Conservation (phyloP, 2,329 filamentous ascomycete genomes). For the Microsporum audouinii region DNA sequence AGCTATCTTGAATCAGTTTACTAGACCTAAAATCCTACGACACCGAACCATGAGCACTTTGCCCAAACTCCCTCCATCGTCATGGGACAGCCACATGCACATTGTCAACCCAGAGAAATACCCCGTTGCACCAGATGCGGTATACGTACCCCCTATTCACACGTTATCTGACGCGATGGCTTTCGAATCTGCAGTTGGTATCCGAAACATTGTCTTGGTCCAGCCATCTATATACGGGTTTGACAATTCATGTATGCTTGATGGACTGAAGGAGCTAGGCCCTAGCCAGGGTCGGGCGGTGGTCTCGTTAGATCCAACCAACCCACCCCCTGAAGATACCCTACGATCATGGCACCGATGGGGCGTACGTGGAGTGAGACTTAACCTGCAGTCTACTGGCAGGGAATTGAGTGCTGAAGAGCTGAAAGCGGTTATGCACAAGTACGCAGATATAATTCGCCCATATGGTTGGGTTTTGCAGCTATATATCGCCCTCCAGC, state of each 20-base stretch:
- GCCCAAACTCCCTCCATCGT: slow-evolving; percentile 21
- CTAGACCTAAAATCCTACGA: background rate
- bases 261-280: slow-evolving; percentile 42
- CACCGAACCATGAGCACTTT: background rate
- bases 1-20: background rate
- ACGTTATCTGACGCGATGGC: slow-evolving; percentile 41
- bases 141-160: slow-evolving; percentile 42
- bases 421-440: slow-evolving; percentile 33
- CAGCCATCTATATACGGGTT: slow-evolving; percentile 52
- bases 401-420: slow-evolving; percentile 31
- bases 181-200: slow-evolving; percentile 40
- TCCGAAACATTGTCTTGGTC: slow-evolving; percentile 47
- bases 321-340: slow-evolving; percentile 27
- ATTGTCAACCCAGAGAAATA: slow-evolving; percentile 45
- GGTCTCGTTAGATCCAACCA: slow-evolving; percentile 44
- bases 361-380: slow-evolving; percentile 48
- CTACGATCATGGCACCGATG: slow-evolving; percentile 45
- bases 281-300: slow-evolving; percentile 43
- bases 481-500: slow-evolving; percentile 45
- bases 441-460: slow-evolving; percentile 42
- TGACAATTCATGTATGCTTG: slow-evolving; percentile 50
- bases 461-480: slow-evolving; percentile 48
- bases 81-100: slow-evolving; percentile 56
- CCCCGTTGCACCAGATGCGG: slow-evolving; percentile 38
- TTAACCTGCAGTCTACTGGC: slow-evolving; percentile 48